phyloP scores from a whole-genome alignment of 352 stramenopile species.

The Globisporangium nodosum region DNA sequence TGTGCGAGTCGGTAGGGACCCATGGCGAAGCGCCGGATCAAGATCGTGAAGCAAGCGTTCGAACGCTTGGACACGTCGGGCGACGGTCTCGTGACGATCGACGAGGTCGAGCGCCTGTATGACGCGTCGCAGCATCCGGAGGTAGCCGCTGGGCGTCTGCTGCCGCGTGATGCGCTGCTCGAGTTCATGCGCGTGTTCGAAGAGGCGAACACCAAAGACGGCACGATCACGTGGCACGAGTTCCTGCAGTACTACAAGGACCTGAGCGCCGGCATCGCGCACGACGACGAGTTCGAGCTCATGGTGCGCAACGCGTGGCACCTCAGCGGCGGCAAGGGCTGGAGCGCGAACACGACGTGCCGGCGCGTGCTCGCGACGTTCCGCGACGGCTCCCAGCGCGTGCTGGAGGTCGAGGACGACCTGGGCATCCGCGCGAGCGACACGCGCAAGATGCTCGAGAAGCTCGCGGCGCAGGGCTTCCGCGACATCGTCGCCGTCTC shows the following conservation, averaged over 20 bases:
- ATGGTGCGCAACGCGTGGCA: constrained; percentile 87
- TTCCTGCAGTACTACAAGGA: constrained; percentile 92
- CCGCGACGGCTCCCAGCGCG: constrained; percentile 55
- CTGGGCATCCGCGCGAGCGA: constrained; percentile 40
- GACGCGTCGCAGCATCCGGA: constrained; percentile 80
- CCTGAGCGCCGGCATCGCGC: constrained; percentile 65
- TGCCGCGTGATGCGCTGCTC: constrained; percentile 59
- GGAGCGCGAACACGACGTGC: constrained; percentile 70
- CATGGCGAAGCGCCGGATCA: constrained; percentile 73
- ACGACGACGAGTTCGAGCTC: constrained; percentile 86
- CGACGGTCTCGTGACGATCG: constrained; percentile 53
- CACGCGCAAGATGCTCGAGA: constrained; percentile 47
- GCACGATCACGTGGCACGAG: constrained; percentile 70
- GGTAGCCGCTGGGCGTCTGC: constrained; percentile 58
- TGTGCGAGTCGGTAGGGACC: constrained; percentile 31
- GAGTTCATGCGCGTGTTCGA: constrained; percentile 82
- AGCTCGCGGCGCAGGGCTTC: constrained; percentile 47
- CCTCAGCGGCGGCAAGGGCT: constrained; percentile 71
- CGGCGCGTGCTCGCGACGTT: constrained; percentile 71
- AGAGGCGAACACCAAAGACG: constrained; percentile 27
- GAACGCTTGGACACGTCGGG: constrained; percentile 53
- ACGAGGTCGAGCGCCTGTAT: constrained; percentile 71
- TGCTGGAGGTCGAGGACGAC: constrained; percentile 71
- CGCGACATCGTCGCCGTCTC: constrained; percentile 49
- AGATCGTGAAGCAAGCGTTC: constrained; percentile 87